phyloP scores from a whole-genome alignment of 768 basidiomycete species.

The Mycena metata region DNA sequence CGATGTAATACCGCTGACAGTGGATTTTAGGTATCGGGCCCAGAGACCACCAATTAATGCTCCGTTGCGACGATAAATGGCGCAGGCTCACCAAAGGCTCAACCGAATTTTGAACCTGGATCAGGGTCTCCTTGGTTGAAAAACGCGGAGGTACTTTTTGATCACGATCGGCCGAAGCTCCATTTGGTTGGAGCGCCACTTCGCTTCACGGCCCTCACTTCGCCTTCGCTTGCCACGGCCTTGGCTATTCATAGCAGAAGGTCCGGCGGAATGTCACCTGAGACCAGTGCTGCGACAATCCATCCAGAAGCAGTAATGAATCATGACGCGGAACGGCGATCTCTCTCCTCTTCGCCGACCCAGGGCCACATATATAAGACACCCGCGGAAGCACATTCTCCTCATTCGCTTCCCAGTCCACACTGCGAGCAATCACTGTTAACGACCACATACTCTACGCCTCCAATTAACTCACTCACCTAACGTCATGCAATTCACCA shows the following conservation, averaged over 20 bases:
- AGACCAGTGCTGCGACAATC: slow-evolving; percentile 28
- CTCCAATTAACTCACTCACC: neutral
- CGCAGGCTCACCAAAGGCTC: no score
- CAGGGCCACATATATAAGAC: slow-evolving; percentile 13
- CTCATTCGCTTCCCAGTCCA: neutral
- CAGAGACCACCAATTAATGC: no score
- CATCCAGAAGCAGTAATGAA: slow-evolving; percentile 1
- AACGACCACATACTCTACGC: neutral
- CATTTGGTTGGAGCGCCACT: neutral
- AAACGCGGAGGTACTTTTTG: neutral
- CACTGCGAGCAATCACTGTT: slow-evolving; percentile 2
- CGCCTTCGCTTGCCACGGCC: no score
- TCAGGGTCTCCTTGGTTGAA: no score
- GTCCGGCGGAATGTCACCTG: slow-evolving; percentile 12
- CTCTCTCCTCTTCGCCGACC: neutral
- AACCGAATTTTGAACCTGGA: no score
- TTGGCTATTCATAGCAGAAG: neutral
- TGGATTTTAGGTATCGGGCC: no score
- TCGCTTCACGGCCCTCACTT: no score
- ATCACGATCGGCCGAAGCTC: slow-evolving; percentile 6
- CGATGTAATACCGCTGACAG: no score
- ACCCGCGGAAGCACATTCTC: neutral
- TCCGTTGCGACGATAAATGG: no score
- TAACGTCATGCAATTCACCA: slow-evolving; percentile 33
- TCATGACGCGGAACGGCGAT: slow-evolving; percentile 25